Evolutionary conservation across 1,139 yeast genomes (phyloP), one percentile per base, ranked within the genome.

Genomic region (Hemisphaericaspora lyxosophila): DNA sequence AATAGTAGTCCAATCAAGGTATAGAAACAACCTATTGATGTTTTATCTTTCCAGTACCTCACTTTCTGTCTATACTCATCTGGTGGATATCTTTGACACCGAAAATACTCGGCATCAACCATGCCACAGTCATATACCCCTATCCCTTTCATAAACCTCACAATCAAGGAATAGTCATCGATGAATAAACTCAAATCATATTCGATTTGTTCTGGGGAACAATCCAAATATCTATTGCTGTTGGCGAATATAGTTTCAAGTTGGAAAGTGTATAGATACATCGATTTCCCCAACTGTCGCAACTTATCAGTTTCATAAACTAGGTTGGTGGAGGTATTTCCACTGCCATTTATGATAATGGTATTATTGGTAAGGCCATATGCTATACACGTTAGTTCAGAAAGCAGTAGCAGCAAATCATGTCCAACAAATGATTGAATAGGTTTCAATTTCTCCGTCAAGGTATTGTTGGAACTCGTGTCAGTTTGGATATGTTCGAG

Each of bases 11-110:
- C 77, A 6, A 70, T 45, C 59, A 71, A 48, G 3, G 72, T 62
- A 43, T 64, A 64, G 41, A 71, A 70, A 34, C 71, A 59, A 5
- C 68, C 72, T 5, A 69, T 50, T 20, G 60, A 44, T 0, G 73
- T 54, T 8, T 50, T 45, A 18, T 62, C 60, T 18, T 47, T 44
- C 2, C 70, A 54, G 17, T 32, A 38, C 5, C 33, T 22, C 32
- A 46, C 43, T 29, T 39, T 44, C 5, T 26, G 33, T 9, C 41
- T 27, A 27, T 44, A 46, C 13, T 44, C 47, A 5, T 45, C 47
- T 5, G 17, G 11, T 3, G 34, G 9, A 19, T 39, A 12, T 12
- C 16, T 4, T 20, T 31, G 3, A 31, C 26, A 22, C 26, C 3
- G 31, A 31, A 12, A 44, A 31, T 12, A 42, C n/a, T 27, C 36